These are phyloP conservation scores for sunflower (Helianthus annuus) DNA, from an alignment of 129 eudicot genomes.

Conservation along the genomic window DNA sequence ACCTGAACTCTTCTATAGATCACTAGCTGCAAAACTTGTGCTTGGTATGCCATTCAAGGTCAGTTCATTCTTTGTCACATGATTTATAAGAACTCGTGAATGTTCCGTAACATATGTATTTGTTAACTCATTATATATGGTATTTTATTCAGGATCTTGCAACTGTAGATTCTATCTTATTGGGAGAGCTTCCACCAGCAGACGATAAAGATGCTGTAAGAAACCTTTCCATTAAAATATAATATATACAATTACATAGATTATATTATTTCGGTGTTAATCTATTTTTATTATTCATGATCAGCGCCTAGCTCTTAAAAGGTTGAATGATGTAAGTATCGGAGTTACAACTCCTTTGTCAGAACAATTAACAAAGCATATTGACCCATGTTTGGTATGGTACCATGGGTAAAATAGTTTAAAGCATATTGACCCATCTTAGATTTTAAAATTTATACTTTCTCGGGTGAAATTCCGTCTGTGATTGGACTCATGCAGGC, in stretches of 20 bases:
- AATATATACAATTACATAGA: not conserved
- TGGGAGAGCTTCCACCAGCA: constrained; percentile 85
- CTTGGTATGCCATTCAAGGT: constrained; percentile 99
- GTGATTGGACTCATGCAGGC: too few species aligned
- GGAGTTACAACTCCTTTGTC: constrained; percentile 90
- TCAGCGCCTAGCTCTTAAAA: constrained; percentile 86
- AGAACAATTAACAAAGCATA: constrained; percentile 85
- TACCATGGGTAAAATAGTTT: too few species aligned
- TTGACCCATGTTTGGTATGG: too few species aligned
- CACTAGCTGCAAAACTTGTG: constrained; percentile 87
- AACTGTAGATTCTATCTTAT: constrained; percentile 87
- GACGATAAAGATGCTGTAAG: constrained; percentile 86
- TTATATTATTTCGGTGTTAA: not conserved
- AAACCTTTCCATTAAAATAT: constrained; percentile 14
- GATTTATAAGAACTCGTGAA: not conserved
- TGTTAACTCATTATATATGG: not conserved
- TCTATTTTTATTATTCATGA: constrained; percentile 19
- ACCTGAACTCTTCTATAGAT: constrained; percentile 88
- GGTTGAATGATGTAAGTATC: constrained; percentile 91
- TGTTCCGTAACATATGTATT: constrained; percentile 6
- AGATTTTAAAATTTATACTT: too few species aligned
- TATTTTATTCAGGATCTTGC: constrained; percentile 76
- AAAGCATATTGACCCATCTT: too few species aligned
- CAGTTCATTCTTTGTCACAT: constrained; percentile 9
- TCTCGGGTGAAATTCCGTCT: too few species aligned